Evolutionary conservation across 2,329 filamentous ascomycete genomes (phyloP).

Genomic region (Allantophomopsis lycopodina): DNA sequence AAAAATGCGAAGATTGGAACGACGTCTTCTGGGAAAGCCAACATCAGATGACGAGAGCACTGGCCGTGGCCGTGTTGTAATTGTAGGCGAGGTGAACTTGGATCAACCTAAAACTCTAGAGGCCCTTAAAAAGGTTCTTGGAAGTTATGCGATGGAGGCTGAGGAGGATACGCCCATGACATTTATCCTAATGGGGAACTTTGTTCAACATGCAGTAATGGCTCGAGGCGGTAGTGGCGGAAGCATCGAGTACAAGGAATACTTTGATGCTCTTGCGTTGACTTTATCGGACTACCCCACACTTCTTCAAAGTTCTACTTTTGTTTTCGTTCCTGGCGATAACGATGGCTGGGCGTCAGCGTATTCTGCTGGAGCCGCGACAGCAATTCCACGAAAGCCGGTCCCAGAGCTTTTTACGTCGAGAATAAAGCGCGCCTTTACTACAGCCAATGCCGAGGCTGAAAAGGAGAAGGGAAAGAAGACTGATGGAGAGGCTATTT

Average conservation of each 20-base stretch:
- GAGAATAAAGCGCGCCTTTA: constrained; percentile 68
- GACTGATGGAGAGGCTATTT: constrained; percentile 60
- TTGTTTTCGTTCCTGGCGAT: constrained; percentile 89
- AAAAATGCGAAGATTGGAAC: constrained; percentile 72
- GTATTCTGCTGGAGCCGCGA: constrained; percentile 63
- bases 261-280: constrained; percentile 77
- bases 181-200: constrained; percentile 80
- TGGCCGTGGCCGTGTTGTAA: constrained; percentile 44
- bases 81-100: constrained; percentile 76
- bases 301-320: constrained; percentile 66
- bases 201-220: constrained; percentile 53
- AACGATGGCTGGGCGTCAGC: constrained; percentile 95
- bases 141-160: constrained; percentile 54
- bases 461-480: constrained; percentile 33
- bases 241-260: constrained; percentile 93
- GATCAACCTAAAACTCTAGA: constrained; percentile 73
- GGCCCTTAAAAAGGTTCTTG: constrained; percentile 67
- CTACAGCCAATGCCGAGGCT: constrained; percentile 59
- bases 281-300: constrained; percentile 72
- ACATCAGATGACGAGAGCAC: constrained; percentile 12
- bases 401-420: constrained; percentile 87
- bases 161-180: constrained; percentile 56
- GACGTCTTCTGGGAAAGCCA: constrained; percentile 41
- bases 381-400: constrained; percentile 52
- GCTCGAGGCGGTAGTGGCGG: constrained; percentile 58